Percentiles rank a stretch among this genome's conserved stretches.
These are phyloP conservation scores for Volvariella volvacea DNA, from an alignment of 1,284 basidiomycete species.

Conservation along the genomic window DNA sequence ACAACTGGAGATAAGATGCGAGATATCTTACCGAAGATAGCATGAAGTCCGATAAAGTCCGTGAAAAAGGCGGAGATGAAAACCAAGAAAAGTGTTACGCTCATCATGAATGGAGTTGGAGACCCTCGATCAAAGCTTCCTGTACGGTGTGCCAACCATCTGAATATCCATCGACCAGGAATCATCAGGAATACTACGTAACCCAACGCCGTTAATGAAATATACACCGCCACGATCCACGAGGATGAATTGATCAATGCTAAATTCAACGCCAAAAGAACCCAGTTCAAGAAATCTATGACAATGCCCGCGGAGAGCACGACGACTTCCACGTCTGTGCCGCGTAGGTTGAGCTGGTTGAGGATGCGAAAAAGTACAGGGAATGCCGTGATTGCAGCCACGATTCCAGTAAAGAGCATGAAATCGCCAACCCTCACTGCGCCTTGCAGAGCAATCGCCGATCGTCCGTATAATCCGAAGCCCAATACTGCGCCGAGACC, in stretches of 20 bases:
- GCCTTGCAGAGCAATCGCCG: not conserved
- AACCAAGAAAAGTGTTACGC: conserved; percentile 4
- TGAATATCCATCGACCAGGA: conserved; percentile 1
- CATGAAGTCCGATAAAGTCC: conserved; percentile 8
- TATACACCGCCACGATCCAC: conserved; percentile 3
- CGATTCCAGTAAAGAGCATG: conserved; percentile 4
- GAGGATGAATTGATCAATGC: conserved; percentile 3
- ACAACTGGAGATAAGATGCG: not conserved
- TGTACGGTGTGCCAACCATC: conserved; percentile 1
- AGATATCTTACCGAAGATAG: conserved; percentile 4
- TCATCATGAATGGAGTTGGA: conserved; percentile 6
- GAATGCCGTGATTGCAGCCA: conserved; percentile 5
- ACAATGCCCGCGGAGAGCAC: conserved; percentile 7
- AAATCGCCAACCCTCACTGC: conserved; percentile 4
- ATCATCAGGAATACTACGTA: conserved; percentile 1
- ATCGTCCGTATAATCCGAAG: not conserved
- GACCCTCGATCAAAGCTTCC: conserved; percentile 1
- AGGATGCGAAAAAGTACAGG: conserved; percentile 6
- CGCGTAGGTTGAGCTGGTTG: conserved; percentile 2
- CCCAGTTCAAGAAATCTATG: conserved; percentile 5
- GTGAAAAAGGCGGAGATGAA: conserved; percentile 5
- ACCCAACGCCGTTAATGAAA: conserved; percentile 1
- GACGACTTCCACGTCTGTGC: conserved; percentile 5
- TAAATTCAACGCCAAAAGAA: conserved; percentile 4
- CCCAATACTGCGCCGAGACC: conserved; percentile 4